Base-by-base conservation (phyloP, 148 eudicot genomes). In the Rhododendron molle region DNA sequence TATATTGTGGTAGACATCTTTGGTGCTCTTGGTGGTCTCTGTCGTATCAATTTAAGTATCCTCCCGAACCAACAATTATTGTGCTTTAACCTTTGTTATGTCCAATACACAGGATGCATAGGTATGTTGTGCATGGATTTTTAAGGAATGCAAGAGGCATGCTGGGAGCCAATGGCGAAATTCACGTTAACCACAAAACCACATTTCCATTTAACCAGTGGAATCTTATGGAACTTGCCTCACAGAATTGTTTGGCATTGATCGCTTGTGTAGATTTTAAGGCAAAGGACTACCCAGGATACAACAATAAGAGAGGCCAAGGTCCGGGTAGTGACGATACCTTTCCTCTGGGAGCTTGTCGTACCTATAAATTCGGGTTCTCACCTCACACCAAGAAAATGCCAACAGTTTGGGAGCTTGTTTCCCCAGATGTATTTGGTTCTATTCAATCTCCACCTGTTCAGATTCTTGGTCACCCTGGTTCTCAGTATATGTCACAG, bases 181-280 rank as follows among this genome's bases (percentile, higher is more conserved):
- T 93, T 76, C 96, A 95, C 28, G 89, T 92, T 8, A 91, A 44
- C 52, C 98, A 95, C 92, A 93, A 93, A 89, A 90, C 91, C 7
- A 82, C 89, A 0, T 38, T n/a, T 23, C 94, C 95, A 34, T 93
- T 84, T 81, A 81, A 80, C 86, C 26, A 60, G 28, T 95, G 96
- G 98, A 87, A 91, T 73, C 74, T 95, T 13, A 88, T 82, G 80
- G 88, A 89, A 77, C 91, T 93, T 14, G 98, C 90, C 9, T 15
- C 47, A 8, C 32, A 79, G 46, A 86, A 84, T 87, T 88, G 85
- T 23, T 86, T 92, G 80, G 0, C 5, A 8, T 83, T 89, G 78
- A 34, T 85, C 13, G 90, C 83, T 5, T 11, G 83, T 80, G 91
- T 85, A 58, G 76, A 81, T 21, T 93, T 95, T 80, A 88, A 78